These are phyloP conservation scores for Corylus avellana DNA, from an alignment of 306 rosid genomes.

Conservation along the genomic window DNA sequence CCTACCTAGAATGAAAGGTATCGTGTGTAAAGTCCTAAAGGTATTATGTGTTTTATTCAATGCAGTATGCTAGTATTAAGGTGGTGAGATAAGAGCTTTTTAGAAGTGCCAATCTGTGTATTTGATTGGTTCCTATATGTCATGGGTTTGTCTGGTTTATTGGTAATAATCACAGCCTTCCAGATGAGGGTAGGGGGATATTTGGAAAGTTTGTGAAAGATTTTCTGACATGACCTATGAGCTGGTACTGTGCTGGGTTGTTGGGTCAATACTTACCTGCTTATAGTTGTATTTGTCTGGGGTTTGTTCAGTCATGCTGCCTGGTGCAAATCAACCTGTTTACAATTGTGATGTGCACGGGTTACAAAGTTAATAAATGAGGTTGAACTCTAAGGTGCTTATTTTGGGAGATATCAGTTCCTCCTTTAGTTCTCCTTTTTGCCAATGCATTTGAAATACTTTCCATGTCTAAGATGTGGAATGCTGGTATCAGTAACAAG, in stretches of 20 bases:
- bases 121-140: background rate
- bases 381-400: slow-evolving; percentile 17
- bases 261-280: background rate
- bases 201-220: background rate
- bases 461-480: slow-evolving; percentile 9
- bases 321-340: slow-evolving; percentile 1
- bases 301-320: background rate
- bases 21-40: background rate
- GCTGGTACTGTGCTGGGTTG: background rate
- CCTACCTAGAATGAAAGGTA: background rate
- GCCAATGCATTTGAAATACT: slow-evolving; percentile 9
- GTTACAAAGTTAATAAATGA: background rate
- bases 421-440: slow-evolving; percentile 1
- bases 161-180: background rate
- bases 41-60: background rate
- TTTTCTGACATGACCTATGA: background rate
- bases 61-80: background rate
- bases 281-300: background rate
- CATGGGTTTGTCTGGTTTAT: background rate
- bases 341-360: slow-evolving; percentile 11
- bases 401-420: background rate
- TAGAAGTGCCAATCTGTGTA: background rate
- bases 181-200: background rate
- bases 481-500: slow-evolving; percentile 8
- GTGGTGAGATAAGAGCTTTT: background rate